Base-by-base conservation (phyloP, 345 rosid species). In the Salix suchowensis region DNA sequence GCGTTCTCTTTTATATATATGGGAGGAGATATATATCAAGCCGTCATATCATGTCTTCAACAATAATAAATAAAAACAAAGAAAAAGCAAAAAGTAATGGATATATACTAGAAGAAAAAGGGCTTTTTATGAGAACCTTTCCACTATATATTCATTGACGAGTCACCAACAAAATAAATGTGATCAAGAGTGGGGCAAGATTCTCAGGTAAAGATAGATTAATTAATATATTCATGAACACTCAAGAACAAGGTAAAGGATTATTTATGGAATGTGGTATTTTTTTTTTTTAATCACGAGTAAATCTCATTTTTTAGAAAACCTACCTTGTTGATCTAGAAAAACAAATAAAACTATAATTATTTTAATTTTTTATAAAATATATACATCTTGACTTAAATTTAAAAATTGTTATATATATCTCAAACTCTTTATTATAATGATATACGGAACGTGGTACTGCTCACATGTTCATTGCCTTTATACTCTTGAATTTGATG, bases 321-420 rank as follows among this genome's bases (percentile, higher is more conserved):
- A 28, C 2, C 2, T 28, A 28, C 1, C 1, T 28, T 0, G 2
- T n/a, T n/a, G n/a, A n/a, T n/a, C n/a, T n/a, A n/a, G n/a, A n/a
- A n/a, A n/a, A n/a, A n/a, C n/a, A n/a, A n/a, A n/a, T n/a, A n/a
- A n/a, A n/a, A n/a, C n/a, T n/a, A n/a, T n/a, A n/a, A n/a, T n/a
- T n/a, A n/a, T n/a, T n/a, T n/a, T n/a, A n/a, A n/a, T n/a, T n/a
- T n/a, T n/a, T n/a, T n/a, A n/a, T n/a, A n/a, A n/a, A n/a, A n/a
- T n/a, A n/a, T n/a, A n/a, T n/a, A n/a, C n/a, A n/a, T n/a, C n/a
- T n/a, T n/a, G n/a, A n/a, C n/a, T n/a, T n/a, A n/a, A n/a, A n/a
- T n/a, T n/a, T n/a, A n/a, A n/a, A n/a, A n/a, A n/a, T n/a, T n/a
- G n/a, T n/a, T n/a, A n/a, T n/a, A n/a, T n/a, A n/a, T n/a, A n/a